Conservation (phyloP, 331 rosid genomes). For the Spiraea crenata region DNA sequence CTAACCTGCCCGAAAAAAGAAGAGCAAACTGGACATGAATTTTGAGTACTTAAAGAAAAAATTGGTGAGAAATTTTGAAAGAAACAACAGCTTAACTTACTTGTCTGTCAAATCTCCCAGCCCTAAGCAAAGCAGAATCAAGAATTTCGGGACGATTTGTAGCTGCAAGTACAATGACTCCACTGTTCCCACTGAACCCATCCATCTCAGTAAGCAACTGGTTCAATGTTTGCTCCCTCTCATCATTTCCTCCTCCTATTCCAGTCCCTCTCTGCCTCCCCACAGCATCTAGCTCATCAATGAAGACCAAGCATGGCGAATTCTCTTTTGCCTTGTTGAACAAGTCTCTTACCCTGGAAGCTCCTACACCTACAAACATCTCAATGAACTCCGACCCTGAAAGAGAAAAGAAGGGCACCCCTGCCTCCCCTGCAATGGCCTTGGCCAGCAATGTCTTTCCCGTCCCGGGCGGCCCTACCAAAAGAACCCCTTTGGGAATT, state of each 20-base stretch:
- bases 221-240: constrained; percentile 77
- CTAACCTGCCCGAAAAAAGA: constrained; percentile 41
- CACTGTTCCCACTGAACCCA: constrained; percentile 65
- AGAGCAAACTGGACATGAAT: not conserved
- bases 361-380: constrained; percentile 89
- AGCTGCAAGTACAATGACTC: constrained; percentile 74
- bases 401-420: constrained; percentile 78
- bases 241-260: constrained; percentile 87
- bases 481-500: constrained; percentile 75
- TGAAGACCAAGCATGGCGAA: constrained; percentile 75
- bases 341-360: constrained; percentile 81
- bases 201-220: constrained; percentile 86
- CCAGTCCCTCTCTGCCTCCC: constrained; percentile 92
- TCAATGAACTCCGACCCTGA: constrained; percentile 88
- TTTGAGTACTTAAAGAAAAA: too few species aligned
- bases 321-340: constrained; percentile 70
- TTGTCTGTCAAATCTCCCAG: constrained; percentile 77
- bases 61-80: too few species aligned
- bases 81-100: constrained; percentile 23
- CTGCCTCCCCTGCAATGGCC: constrained; percentile 89
- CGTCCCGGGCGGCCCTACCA: constrained; percentile 80
- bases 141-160: constrained; percentile 79
- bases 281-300: constrained; percentile 86
- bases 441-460: constrained; percentile 80
- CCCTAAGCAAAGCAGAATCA: constrained; percentile 71